These are phyloP conservation scores for Penicillium sp. DNA, from an alignment of 2,329 filamentous ascomycete genomes.

Conservation along the genomic window DNA sequence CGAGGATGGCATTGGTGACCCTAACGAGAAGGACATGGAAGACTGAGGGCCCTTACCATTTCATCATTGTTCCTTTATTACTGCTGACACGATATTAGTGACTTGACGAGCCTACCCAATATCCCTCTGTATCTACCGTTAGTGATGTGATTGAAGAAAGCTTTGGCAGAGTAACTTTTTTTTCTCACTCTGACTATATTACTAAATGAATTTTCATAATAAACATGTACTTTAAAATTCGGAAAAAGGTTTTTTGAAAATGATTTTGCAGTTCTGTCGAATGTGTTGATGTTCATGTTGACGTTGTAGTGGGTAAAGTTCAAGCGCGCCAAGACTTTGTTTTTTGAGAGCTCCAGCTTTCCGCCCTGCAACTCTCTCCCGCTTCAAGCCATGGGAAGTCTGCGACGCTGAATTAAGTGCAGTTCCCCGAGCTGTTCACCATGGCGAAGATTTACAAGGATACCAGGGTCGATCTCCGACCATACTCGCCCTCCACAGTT, in stretches of 20 bases:
- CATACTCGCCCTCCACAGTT: constrained; percentile 66
- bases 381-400: constrained; percentile 32
- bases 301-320: background rate
- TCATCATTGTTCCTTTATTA: constrained; percentile 2
- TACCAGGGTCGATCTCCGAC: constrained; percentile 80
- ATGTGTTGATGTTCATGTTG: background rate
- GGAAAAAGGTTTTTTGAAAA: too few relatives aligned
- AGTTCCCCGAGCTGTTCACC: constrained; percentile 28
- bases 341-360: constrained; percentile 36
- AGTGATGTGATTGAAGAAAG: background rate
- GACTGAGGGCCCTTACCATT: background rate
- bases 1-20: constrained; percentile 95
- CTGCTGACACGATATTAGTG: constrained; percentile 27
- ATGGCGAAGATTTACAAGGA: constrained; percentile 82
- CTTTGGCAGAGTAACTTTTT: background rate
- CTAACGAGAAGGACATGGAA: constrained; percentile 90
- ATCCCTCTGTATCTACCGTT: constrained; percentile 3
- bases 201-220: background rate
- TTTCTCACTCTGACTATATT: background rate
- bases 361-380: constrained; percentile 29
- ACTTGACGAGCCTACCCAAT: constrained; percentile 17
- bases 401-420: constrained; percentile 22
- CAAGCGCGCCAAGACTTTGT: constrained; percentile 39
- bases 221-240: background rate
- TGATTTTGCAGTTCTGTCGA: background rate